A percentile compares a stretch with the other conserved stretches of the same genome.
These are phyloP conservation scores for Backusella australiensis DNA, from an alignment of 192 early-diverging fungal species.

Conservation along the genomic window DNA sequence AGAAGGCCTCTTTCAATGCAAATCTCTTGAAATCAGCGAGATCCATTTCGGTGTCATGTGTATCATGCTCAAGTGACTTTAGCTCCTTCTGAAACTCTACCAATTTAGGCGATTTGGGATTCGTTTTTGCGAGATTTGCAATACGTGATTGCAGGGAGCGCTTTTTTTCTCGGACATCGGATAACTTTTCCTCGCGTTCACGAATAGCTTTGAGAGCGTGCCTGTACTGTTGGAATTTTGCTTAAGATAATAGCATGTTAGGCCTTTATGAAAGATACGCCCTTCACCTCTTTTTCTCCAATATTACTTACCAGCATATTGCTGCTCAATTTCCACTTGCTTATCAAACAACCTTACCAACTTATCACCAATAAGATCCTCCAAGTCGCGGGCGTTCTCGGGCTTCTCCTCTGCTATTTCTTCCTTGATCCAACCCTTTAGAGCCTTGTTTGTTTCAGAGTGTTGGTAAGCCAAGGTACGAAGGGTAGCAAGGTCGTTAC, in stretches of 20 bases:
- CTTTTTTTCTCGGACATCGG: constrained; percentile 36
- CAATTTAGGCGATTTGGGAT: constrained; percentile 25
- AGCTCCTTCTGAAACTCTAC: constrained; percentile 36
- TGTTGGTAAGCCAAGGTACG: constrained; percentile 30
- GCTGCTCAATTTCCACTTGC: constrained; percentile 29
- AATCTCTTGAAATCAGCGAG: constrained; percentile 43
- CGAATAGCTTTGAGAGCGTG: constrained; percentile 36
- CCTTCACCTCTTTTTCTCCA: too few relatives aligned
- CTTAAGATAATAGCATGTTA: not conserved
- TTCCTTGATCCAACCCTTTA: constrained; percentile 30
- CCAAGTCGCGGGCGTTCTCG: constrained; percentile 13
- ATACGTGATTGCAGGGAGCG: constrained; percentile 28
- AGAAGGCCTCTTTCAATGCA: constrained; percentile 38
- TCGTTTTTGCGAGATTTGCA: constrained; percentile 22
- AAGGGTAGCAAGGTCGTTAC: constrained; percentile 23
- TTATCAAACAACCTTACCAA: constrained; percentile 29
- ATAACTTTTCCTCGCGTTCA: constrained; percentile 27
- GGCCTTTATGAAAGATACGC: too few relatives aligned
- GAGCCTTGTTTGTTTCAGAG: constrained; percentile 28
- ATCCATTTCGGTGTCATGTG: constrained; percentile 32
- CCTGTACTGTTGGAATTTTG: constrained; percentile 35
- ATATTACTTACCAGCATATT: constrained; percentile 30
- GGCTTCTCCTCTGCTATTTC: constrained; percentile 19
- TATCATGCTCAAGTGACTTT: constrained; percentile 25
- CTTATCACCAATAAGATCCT: constrained; percentile 36